Evolutionary conservation across 1,139 yeast genomes (phyloP).

Genomic region (Geotrichum histeridarum): DNA sequence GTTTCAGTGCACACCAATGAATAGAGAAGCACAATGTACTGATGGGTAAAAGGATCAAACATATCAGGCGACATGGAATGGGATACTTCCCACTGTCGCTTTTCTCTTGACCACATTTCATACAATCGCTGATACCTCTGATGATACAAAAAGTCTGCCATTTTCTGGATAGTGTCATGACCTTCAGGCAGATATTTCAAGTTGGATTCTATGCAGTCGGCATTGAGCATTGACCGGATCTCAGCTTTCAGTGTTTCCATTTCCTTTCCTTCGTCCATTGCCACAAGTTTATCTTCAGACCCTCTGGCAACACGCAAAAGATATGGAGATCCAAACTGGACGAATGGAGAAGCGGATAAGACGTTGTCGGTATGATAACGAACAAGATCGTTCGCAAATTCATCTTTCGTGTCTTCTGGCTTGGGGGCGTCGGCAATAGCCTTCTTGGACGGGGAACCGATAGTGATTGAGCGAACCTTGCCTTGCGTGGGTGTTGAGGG

Average conservation of each 20-base stretch:
- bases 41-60: conserved; percentile 67
- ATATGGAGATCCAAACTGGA: conserved; percentile 61
- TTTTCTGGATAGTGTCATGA: conserved; percentile 23
- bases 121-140: conserved; percentile 28
- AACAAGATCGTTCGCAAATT: conserved; percentile 48
- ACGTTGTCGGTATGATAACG: conserved; percentile 47
- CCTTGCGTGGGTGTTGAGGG: conserved; percentile 33
- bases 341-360: conserved; percentile 72
- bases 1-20: conserved; percentile 79
- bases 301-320: conserved; percentile 52
- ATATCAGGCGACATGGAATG: conserved; percentile 47
- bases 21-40: conserved; percentile 68
- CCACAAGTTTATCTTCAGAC: conserved; percentile 46
- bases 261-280: conserved; percentile 32
- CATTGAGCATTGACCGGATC: conserved; percentile 17
- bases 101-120: conserved; percentile 34
- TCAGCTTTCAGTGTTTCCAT: conserved; percentile 27
- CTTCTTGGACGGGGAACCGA: conserved; percentile 9
- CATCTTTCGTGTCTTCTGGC: conserved; percentile 20
- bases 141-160: conserved; percentile 27
- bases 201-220: conserved; percentile 21
- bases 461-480: not conserved
- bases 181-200: conserved; percentile 29
- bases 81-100: conserved; percentile 60
- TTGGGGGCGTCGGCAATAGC: not conserved